Percentiles rank a stretch among this genome's conserved stretches.
These are phyloP conservation scores for Sporothrix curviconia DNA, from an alignment of 2,329 filamentous ascomycete genomes.

Conservation along the genomic window DNA sequence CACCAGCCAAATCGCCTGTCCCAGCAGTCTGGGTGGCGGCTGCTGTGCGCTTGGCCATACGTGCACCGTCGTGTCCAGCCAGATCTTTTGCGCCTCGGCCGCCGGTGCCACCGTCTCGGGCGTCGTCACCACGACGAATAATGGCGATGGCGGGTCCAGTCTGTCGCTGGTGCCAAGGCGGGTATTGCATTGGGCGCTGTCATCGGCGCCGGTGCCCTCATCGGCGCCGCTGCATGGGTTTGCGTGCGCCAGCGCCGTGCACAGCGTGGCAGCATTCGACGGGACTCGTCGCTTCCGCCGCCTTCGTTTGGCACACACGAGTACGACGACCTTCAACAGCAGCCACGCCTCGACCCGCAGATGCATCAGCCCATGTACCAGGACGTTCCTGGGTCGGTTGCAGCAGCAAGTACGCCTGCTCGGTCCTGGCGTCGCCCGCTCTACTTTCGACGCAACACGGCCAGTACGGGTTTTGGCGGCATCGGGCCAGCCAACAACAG, in stretches of 20 bases:
- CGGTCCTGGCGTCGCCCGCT: conserved; percentile 9
- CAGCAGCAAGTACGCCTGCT: neutral
- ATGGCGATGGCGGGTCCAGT: conserved; percentile 12
- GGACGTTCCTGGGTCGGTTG: neutral
- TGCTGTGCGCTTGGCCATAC: conserved; percentile 43
- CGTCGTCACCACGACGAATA: conserved; percentile 18
- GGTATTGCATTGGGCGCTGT: conserved; percentile 51
- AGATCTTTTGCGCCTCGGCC: conserved; percentile 37
- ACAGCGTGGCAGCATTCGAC: conserved; percentile 4
- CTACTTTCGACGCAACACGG: conserved; percentile 12
- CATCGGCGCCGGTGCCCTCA: conserved; percentile 35
- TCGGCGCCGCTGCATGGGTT: conserved; percentile 41
- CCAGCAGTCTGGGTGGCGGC: conserved; percentile 37
- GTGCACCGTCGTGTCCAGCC: conserved; percentile 35
- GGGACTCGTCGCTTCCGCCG: conserved; percentile 15
- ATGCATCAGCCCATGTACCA: neutral
- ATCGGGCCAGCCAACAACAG: conserved; percentile 1
- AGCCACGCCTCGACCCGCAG: neutral
- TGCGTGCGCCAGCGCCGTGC: conserved; percentile 29
- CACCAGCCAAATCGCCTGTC: conserved; percentile 40
- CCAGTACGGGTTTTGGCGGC: conserved; percentile 9
- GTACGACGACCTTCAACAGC: conserved; percentile 17
- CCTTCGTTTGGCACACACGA: conserved; percentile 14
- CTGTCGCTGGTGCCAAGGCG: conserved; percentile 47
- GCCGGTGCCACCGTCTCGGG: conserved; percentile 23